Evolutionary conservation across 2,329 filamentous ascomycete species (phyloP), one percentile per base, ranked within the genome.

Genomic region (Colletotrichum australisinense): DNA sequence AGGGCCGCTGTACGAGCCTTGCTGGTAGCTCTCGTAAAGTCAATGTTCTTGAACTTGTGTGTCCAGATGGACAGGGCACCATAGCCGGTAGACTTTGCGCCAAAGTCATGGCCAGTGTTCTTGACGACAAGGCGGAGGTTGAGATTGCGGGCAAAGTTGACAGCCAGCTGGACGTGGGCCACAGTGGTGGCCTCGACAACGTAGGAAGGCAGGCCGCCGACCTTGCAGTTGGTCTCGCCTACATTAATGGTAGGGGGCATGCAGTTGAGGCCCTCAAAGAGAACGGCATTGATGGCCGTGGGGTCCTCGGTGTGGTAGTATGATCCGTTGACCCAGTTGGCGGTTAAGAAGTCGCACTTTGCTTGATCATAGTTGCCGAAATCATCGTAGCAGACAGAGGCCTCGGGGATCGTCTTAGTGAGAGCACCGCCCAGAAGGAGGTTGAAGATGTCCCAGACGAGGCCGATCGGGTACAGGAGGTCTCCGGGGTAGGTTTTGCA

Each of bases 31-130:
- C 52, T 74, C 58, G 59, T 73, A 22, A 60, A 74, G 16, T 59
- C 57, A 30, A 74, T 78, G n/a, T 82, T 76, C 22, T 87, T 87
- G 12, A 89, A 77, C 73, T 89, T 79, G 63, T 88, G 88, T 0
- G 84, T 86, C 89, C 88, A 90, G 73, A 90, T 85, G 4, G 84
- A 88, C 2, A 91, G 79, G 0, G 88, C 86, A 3, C 89, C 88
- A 0, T 85, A 84, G 0, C 84, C 86, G 24, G 81, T 82, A 6
- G 84, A 87, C 5, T 85, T 83, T 6, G 86, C 86, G 16, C 85
- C 77, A 53, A 83, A 85, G 69, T 88, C 85, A 32, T 87, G 83
- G 35, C 86, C 81, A 4, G 81, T 83, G 49, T 81, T 81, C 69
- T 85, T 86, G 35, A 87, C 77, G 8, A 82, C 76, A 19, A 87